Evolutionary conservation across 352 stramenopile genomes (phyloP).

Genomic region (Phytophthora cryptogea): DNA sequence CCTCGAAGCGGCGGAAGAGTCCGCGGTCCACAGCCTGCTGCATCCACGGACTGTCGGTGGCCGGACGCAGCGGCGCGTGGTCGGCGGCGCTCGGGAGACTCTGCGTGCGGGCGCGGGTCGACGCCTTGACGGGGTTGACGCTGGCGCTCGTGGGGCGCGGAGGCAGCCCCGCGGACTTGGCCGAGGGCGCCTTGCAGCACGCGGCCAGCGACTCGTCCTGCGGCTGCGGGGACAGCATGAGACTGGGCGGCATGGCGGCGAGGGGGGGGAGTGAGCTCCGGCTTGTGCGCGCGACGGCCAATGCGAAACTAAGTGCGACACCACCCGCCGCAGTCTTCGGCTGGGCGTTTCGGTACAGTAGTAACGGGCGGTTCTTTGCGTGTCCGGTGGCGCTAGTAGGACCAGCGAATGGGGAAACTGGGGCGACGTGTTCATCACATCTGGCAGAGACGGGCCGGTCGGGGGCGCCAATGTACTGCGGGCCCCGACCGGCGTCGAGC

Average conservation of each 20-base stretch:
- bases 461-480: not conserved
- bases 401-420: too few species aligned
- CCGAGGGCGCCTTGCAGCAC: slow-evolving; percentile 5
- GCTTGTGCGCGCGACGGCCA: slow-evolving; percentile 10
- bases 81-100: slow-evolving; percentile 27
- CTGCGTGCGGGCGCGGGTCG: slow-evolving; percentile 33
- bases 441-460: slow-evolving; percentile 12
- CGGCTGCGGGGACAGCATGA: slow-evolving; percentile 28
- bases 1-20: slow-evolving; percentile 63
- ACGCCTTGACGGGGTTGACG: slow-evolving; percentile 17
- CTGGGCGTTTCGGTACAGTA: slow-evolving; percentile 6
- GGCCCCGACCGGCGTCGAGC: not conserved
- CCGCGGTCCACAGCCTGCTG: slow-evolving; percentile 51
- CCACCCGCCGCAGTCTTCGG: slow-evolving; percentile 3
- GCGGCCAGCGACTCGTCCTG: slow-evolving; percentile 12
- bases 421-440: slow-evolving; percentile 8
- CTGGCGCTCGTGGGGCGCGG: slow-evolving; percentile 17
- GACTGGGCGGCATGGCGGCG: slow-evolving; percentile 27
- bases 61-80: slow-evolving; percentile 6
- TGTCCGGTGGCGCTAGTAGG: not conserved
- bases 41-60: slow-evolving; percentile 22
- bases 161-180: slow-evolving; percentile 13
- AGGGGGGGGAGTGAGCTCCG: slow-evolving; percentile 2
- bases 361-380: slow-evolving; percentile 20
- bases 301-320: slow-evolving; percentile 32